These are phyloP conservation scores for Globisporangium nunn DNA, from an alignment of 352 stramenopile genomes.

Conservation along the genomic window DNA sequence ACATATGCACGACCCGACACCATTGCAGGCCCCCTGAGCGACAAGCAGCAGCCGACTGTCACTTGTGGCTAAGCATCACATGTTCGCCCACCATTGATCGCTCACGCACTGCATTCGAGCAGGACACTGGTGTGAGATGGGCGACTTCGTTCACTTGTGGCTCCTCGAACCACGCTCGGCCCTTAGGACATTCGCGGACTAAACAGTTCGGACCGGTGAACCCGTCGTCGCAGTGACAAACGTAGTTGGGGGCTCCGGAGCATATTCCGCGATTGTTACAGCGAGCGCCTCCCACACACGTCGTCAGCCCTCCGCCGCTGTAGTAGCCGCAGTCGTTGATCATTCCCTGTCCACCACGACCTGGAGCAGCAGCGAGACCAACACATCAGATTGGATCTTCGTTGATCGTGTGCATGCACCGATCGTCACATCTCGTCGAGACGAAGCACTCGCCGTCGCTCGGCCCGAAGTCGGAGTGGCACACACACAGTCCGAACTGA, in stretches of 20 bases:
- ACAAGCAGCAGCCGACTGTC: background rate
- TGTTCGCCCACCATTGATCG: slow-evolving; percentile 1
- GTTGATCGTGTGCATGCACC: too few relatives aligned
- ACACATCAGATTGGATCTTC: background rate
- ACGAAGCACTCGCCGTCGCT: slow-evolving; percentile 37
- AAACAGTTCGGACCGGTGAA: slow-evolving; percentile 59
- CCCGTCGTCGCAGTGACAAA: slow-evolving; percentile 43
- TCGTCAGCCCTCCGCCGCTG: slow-evolving; percentile 29
- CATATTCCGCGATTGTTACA: slow-evolving; percentile 63
- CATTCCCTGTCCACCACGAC: slow-evolving; percentile 17
- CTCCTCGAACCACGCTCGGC: slow-evolving; percentile 66
- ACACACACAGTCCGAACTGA: slow-evolving; percentile 40
- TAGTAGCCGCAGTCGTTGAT: slow-evolving; percentile 42
- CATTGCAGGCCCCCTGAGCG: slow-evolving; percentile 47
- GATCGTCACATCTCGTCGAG: background rate
- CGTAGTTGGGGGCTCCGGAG: slow-evolving; percentile 28
- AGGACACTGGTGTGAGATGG: slow-evolving; percentile 44
- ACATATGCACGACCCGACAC: slow-evolving; percentile 46
- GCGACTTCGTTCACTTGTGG: slow-evolving; percentile 35
- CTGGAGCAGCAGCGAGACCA: slow-evolving; percentile 1
- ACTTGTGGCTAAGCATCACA: background rate
- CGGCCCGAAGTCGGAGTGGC: slow-evolving; percentile 33
- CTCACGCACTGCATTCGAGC: slow-evolving; percentile 54
- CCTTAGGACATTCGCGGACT: slow-evolving; percentile 35
- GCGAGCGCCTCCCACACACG: slow-evolving; percentile 29